Percentiles rank a stretch among this genome's conserved stretches.
These are phyloP conservation scores for Sclerotinia nivalis DNA, from an alignment of 2,329 filamentous ascomycete genomes.

Conservation along the genomic window DNA sequence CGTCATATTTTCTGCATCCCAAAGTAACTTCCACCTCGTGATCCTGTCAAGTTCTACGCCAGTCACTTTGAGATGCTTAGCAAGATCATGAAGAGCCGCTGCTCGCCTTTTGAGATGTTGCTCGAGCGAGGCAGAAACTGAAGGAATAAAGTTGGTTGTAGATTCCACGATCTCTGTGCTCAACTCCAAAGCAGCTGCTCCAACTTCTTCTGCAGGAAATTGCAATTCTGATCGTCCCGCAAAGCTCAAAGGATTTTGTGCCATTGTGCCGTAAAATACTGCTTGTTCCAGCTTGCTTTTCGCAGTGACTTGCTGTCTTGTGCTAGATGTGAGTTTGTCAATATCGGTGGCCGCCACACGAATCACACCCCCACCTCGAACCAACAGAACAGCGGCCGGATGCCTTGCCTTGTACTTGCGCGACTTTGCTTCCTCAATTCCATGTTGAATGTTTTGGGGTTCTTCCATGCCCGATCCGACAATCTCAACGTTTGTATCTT, in stretches of 20 bases:
- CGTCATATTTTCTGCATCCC: constrained; percentile 86
- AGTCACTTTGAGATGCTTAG: constrained; percentile 66
- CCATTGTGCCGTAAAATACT: constrained; percentile 83
- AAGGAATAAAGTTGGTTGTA: constrained; percentile 70
- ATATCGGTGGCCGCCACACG: constrained; percentile 60
- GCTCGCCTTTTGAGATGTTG: constrained; percentile 75
- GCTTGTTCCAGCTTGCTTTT: constrained; percentile 93
- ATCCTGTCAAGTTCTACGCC: constrained; percentile 65
- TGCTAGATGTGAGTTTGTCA: constrained; percentile 59
- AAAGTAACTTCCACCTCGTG: constrained; percentile 79
- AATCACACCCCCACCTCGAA: constrained; percentile 63
- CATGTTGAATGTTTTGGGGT: constrained; percentile 44
- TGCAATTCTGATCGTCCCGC: constrained; percentile 64
- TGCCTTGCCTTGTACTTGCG: constrained; percentile 60
- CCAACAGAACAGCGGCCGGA: constrained; percentile 61
- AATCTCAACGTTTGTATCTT: constrained; percentile 63
- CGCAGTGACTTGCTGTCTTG: constrained; percentile 67
- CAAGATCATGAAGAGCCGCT: constrained; percentile 73
- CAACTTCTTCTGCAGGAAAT: constrained; percentile 70
- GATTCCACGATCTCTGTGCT: constrained; percentile 83
- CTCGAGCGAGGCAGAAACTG: constrained; percentile 73
- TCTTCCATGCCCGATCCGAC: constrained; percentile 66
- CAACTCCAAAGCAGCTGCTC: constrained; percentile 73
- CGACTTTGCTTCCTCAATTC: constrained; percentile 50
- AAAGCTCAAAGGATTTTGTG: constrained; percentile 87